phyloP scores from a whole-genome alignment of 2,329 filamentous ascomycete species.

The Exophiala lecanii-corni region DNA sequence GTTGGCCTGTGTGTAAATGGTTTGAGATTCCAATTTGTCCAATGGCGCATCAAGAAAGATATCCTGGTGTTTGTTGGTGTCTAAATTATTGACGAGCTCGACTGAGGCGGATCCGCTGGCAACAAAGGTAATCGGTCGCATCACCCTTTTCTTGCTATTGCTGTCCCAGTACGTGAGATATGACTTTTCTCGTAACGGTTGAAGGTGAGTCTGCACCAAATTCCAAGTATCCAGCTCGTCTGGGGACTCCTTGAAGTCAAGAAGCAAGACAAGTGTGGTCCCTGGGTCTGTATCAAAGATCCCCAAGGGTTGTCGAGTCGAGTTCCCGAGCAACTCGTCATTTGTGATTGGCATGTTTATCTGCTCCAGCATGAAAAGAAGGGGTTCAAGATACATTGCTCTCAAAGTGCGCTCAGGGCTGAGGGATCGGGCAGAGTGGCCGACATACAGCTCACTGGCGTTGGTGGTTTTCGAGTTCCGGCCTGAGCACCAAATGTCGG shows the following conservation, averaged over 20 bases:
- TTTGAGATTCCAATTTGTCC: slow-evolving; percentile 27
- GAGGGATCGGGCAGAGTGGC: slow-evolving; percentile 47
- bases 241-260: slow-evolving; percentile 47
- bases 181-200: slow-evolving; percentile 42
- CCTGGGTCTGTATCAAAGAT: slow-evolving; percentile 47
- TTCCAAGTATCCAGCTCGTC: slow-evolving; percentile 32
- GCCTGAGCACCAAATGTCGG: slow-evolving; percentile 54
- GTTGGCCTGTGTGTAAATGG: slow-evolving; percentile 44
- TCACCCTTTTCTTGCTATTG: slow-evolving; percentile 36
- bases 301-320: too few species aligned
- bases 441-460: slow-evolving; percentile 53
- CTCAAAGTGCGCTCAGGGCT: slow-evolving; percentile 44
- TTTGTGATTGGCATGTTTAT: slow-evolving; percentile 42
- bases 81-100: slow-evolving; percentile 33
- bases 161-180: slow-evolving; percentile 50
- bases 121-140: slow-evolving; percentile 48
- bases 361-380: slow-evolving; percentile 44
- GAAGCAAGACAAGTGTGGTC: slow-evolving; percentile 47
- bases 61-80: slow-evolving; percentile 42
- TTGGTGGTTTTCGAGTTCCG: too few species aligned
- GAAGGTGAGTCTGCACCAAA: slow-evolving; percentile 35
- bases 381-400: slow-evolving; percentile 49
- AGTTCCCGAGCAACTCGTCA: slow-evolving; percentile 34
- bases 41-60: slow-evolving; percentile 54
- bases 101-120: slow-evolving; percentile 50